Percentiles rank a stretch among this genome's conserved stretches.
Evolutionary conservation across 495 filamentous ascomycete genomes (phyloP).

Genomic region (Platismatia glauca): DNA sequence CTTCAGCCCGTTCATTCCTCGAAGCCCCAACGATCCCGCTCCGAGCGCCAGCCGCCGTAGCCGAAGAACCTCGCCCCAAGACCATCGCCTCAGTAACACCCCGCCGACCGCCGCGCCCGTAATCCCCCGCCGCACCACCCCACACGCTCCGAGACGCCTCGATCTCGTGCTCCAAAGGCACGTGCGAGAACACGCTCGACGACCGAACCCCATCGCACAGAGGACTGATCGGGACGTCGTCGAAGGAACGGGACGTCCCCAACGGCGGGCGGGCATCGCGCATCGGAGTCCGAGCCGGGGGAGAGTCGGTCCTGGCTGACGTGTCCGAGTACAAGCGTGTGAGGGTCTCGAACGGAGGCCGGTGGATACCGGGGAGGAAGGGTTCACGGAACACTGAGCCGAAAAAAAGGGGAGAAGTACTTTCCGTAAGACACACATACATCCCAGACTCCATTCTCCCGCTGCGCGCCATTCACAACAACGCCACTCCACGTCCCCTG

Average conservation of each 20-base stretch:
- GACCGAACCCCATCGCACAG: background rate
- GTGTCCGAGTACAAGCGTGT: too few species aligned
- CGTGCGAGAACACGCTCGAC: background rate
- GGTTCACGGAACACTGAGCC: background rate
- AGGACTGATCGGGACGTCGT: background rate
- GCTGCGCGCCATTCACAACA: background rate
- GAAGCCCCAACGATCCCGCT: background rate
- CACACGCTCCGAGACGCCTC: background rate
- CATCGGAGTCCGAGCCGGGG: background rate
- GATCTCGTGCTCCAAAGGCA: background rate
- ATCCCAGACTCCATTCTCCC: background rate
- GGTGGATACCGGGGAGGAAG: background rate
- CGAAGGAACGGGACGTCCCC: background rate
- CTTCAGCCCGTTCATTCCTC: background rate
- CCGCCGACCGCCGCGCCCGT: background rate
- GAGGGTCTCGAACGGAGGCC: background rate
- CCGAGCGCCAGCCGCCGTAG: background rate
- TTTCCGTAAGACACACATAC: too few species aligned
- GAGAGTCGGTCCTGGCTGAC: background rate
- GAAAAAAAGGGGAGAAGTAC: too few species aligned
- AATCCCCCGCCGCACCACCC: background rate
- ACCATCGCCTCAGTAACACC: background rate
- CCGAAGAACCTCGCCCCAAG: background rate
- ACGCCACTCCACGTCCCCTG: background rate
- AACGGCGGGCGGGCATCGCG: background rate